Evolutionary conservation across 129 eudicot genomes (phyloP).

Genomic region (Artemisia argyi): DNA sequence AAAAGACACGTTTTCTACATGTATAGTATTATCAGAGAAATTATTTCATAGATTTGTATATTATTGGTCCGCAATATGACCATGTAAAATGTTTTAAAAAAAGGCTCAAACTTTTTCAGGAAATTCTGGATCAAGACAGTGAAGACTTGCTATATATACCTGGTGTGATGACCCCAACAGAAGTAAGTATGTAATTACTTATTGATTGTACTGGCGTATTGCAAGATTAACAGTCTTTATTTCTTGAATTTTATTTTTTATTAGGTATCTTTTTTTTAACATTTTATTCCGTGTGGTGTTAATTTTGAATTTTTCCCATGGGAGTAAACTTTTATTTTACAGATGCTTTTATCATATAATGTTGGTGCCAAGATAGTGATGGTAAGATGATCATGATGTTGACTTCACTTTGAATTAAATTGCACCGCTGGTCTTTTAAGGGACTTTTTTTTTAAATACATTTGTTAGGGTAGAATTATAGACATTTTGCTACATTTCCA

Average conservation of each 20-base stretch:
- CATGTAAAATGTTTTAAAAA: neutral
- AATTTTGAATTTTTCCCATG: neutral
- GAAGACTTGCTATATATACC: slow-evolving; percentile 67
- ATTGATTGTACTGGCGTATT: neutral
- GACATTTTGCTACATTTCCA: too few species aligned
- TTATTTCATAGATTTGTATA: neutral
- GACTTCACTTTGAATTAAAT: too few species aligned
- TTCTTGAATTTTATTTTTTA: neutral
- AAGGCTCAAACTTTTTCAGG: slow-evolving; percentile 39
- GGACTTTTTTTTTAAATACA: neutral
- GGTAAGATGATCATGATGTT: slow-evolving; percentile 24
- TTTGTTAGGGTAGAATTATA: neutral
- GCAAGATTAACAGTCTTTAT: neutral
- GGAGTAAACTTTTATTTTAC: slow-evolving; percentile 16
- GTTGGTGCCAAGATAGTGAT: slow-evolving; percentile 79
- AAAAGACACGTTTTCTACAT: too few species aligned
- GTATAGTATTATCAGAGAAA: neutral
- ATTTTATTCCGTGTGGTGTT: neutral
- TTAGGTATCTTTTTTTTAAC: too few species aligned
- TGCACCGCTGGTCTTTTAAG: too few species aligned
- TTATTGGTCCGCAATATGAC: slow-evolving; percentile 17
- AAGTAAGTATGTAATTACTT: slow-evolving; percentile 39
- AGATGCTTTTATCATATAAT: slow-evolving; percentile 62
- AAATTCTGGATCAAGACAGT: slow-evolving; percentile 43
- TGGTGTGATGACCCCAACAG: slow-evolving; percentile 93